Conservation (phyloP, 768 basidiomycete genomes). For the Heimioporus sp. region DNA sequence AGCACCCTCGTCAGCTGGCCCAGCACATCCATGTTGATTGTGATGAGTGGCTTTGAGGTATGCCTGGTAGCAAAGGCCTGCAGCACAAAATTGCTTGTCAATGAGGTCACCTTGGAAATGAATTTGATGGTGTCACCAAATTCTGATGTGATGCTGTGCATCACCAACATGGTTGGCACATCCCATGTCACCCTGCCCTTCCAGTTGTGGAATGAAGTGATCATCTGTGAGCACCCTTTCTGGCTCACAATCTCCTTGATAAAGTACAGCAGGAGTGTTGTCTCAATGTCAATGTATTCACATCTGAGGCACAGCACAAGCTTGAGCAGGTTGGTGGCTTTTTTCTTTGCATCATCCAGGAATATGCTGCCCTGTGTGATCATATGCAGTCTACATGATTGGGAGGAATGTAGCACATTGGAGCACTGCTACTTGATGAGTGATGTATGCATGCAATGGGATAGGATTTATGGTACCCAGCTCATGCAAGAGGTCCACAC, state of each 20-base stretch:
- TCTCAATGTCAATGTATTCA: slow-evolving; percentile 93
- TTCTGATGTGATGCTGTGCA: slow-evolving; percentile 61
- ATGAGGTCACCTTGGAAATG: slow-evolving; percentile 73
- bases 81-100: slow-evolving; percentile 80
- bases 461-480: slow-evolving; percentile 50
- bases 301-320: slow-evolving; percentile 81
- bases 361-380: slow-evolving; percentile 86
- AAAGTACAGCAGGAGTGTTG: slow-evolving; percentile 62
- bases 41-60: slow-evolving; percentile 78
- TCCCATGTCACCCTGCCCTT: slow-evolving; percentile 83
- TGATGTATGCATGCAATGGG: slow-evolving; percentile 70
- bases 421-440: slow-evolving; percentile 75
- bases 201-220: slow-evolving; percentile 97
- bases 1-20: slow-evolving; percentile 92
- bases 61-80: slow-evolving; percentile 64
- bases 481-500: slow-evolving; percentile 82
- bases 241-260: slow-evolving; percentile 56
- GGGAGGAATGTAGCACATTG: slow-evolving; percentile 78
- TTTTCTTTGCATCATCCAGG: slow-evolving; percentile 65
- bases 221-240: slow-evolving; percentile 75
- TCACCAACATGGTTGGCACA: slow-evolving; percentile 58
- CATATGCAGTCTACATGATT: slow-evolving; percentile 90
- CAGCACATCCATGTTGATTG: slow-evolving; percentile 88
- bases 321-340: slow-evolving; percentile 71
- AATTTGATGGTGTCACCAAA: slow-evolving; percentile 92